Conservation (phyloP, 441 rosid genomes). For the Erodium texanum region DNA sequence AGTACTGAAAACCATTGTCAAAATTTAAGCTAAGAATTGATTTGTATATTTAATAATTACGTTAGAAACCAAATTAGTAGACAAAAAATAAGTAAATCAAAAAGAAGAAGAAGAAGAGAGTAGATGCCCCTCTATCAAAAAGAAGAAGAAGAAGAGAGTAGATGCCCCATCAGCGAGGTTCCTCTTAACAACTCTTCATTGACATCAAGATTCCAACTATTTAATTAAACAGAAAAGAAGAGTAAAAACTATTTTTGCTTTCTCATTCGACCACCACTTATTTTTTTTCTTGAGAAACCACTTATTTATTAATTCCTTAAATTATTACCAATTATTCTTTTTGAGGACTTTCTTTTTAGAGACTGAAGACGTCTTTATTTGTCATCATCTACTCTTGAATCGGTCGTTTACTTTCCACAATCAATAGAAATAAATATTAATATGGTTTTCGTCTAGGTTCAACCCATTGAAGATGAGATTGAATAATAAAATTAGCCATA, state of each 20-base stretch:
- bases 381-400: slow-evolving; percentile 15
- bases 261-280: too few relatives aligned
- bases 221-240: background rate
- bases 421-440: too few relatives aligned
- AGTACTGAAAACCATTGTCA: too few relatives aligned
- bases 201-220: slow-evolving; percentile 16
- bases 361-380: slow-evolving; percentile 9
- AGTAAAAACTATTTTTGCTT: slow-evolving; percentile 11
- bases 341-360: slow-evolving; percentile 11
- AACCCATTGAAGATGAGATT: slow-evolving; percentile 12
- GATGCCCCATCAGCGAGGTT: background rate
- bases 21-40: too few relatives aligned
- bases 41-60: too few relatives aligned
- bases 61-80: too few relatives aligned
- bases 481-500: too few relatives aligned
- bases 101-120: slow-evolving; percentile 2
- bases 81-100: slow-evolving; percentile 12
- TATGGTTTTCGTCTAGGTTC: slow-evolving; percentile 19
- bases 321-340: background rate
- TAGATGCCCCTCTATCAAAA: too few relatives aligned
- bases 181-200: slow-evolving; percentile 8
- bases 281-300: too few relatives aligned
- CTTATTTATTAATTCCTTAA: too few relatives aligned
- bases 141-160: too few relatives aligned
- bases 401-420: slow-evolving; percentile 4